A percentile compares a stretch with the other conserved stretches of the same genome.
Conservation (phyloP, 768 basidiomycete genomes). For the Mycena leptocephala region DNA sequence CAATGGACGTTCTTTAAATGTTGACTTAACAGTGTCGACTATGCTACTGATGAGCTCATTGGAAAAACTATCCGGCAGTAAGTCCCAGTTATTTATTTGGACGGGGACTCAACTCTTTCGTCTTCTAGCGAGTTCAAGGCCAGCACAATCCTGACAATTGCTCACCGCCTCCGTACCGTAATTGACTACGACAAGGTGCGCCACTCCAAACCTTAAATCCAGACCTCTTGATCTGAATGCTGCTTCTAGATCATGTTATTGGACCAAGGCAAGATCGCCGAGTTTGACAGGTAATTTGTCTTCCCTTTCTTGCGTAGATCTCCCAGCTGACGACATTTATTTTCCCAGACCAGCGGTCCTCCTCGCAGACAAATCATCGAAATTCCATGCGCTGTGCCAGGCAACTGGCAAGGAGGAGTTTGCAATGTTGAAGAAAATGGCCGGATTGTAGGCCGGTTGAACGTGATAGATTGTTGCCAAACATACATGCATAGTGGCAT, state of each 20-base stretch:
- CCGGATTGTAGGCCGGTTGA: no score
- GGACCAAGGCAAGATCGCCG: constrained; percentile 84
- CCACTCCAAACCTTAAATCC: neutral
- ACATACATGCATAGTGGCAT: no score
- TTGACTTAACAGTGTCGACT: constrained; percentile 5
- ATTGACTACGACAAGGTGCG: neutral
- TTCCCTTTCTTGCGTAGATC: constrained; percentile 49
- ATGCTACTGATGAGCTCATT: constrained; percentile 85
- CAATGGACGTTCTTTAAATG: no score
- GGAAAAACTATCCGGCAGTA: constrained; percentile 73
- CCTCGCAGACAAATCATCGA: constrained; percentile 61
- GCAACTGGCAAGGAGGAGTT: constrained; percentile 71
- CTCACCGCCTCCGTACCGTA: neutral
- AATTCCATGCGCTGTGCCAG: constrained; percentile 67
- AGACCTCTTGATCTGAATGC: no score
- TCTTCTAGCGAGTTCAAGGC: neutral
- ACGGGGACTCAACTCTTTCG: neutral
- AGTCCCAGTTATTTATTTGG: neutral
- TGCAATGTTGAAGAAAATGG: constrained; percentile 64
- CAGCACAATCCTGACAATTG: neutral
- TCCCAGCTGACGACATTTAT: constrained; percentile 68
- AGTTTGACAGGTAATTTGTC: constrained; percentile 72
- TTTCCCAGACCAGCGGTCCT: constrained; percentile 54
- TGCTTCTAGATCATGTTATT: constrained; percentile 78
- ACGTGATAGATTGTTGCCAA: no score